These are phyloP conservation scores for Rhynchosporium secalis DNA, from an alignment of 2,329 filamentous ascomycete genomes.

Conservation along the genomic window DNA sequence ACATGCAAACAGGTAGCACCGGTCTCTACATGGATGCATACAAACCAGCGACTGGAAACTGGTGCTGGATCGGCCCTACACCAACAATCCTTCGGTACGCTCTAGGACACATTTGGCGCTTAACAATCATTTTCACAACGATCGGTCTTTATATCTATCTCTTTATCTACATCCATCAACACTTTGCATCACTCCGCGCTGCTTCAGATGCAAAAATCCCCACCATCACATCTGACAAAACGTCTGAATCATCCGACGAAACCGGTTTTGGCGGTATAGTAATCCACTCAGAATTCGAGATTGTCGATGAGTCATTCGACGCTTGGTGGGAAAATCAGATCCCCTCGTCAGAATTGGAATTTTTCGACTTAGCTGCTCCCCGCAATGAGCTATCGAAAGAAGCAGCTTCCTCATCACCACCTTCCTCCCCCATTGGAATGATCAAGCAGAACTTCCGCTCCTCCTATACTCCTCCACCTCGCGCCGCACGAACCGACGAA, in stretches of 20 bases:
- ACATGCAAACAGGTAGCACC: constrained; percentile 13
- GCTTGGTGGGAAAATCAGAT: constrained; percentile 10
- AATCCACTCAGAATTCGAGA: constrained; percentile 21
- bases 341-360: constrained; percentile 2
- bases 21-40: constrained; percentile 21
- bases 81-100: constrained; percentile 40
- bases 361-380: constrained; percentile 4
- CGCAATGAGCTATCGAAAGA: neutral
- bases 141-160: constrained; percentile 43
- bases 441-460: constrained; percentile 20
- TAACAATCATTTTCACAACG: constrained; percentile 41
- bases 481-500: neutral
- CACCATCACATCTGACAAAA: neutral
- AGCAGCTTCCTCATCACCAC: neutral
- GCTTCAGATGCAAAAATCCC: neutral
- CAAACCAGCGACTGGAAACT: constrained; percentile 43
- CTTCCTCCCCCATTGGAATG: constrained; percentile 12
- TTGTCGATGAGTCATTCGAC: constrained; percentile 16
- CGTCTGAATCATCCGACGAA: neutral
- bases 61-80: constrained; percentile 44
- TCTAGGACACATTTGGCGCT: constrained; percentile 43
- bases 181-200: constrained; percentile 22
- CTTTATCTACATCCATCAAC: constrained; percentile 40
- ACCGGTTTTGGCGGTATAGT: neutral
- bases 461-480: neutral